Conservation (phyloP, 2,329 filamentous ascomycete genomes). For the Chrysosporium keratinophilum region DNA sequence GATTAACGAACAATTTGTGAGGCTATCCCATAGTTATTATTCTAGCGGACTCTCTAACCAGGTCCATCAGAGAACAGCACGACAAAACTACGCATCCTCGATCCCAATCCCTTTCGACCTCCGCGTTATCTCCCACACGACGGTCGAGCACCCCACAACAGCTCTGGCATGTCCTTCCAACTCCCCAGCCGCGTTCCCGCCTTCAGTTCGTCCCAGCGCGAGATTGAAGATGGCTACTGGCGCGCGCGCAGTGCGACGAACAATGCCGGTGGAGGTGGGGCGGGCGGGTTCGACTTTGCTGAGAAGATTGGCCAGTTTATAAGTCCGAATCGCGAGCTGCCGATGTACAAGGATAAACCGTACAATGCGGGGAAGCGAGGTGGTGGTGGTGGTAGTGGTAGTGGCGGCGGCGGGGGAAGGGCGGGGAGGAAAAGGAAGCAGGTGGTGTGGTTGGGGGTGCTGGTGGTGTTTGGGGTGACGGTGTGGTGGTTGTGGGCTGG, state of each 20-base stretch:
- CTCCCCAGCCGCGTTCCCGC: constrained; percentile 60
- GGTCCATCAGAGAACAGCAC: background rate
- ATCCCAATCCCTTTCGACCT: no score
- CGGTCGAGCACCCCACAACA: background rate
- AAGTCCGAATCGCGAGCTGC: constrained; percentile 54
- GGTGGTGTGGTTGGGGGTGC: constrained; percentile 46
- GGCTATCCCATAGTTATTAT: no score
- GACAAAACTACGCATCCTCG: no score
- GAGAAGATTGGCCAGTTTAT: constrained; percentile 57
- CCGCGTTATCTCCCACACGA: no score
- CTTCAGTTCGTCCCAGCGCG: constrained; percentile 54
- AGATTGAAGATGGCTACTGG: constrained; percentile 58
- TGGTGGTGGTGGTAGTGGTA: constrained; percentile 16
- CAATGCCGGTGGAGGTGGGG: constrained; percentile 8
- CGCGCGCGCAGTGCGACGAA: constrained; percentile 28
- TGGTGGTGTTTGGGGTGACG: constrained; percentile 45
- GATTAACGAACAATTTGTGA: background rate
- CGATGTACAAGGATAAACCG: constrained; percentile 99
- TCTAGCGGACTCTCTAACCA: no score
- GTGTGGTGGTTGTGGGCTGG: constrained; percentile 53
- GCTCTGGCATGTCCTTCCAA: constrained; percentile 44
- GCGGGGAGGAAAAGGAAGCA: constrained; percentile 51
- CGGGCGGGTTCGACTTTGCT: constrained; percentile 43
- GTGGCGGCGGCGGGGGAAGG: no score
- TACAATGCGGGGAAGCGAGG: constrained; percentile 49